phyloP scores from a whole-genome alignment of 2,329 filamentous ascomycete genomes.

The Arthrinium puccinioides region DNA sequence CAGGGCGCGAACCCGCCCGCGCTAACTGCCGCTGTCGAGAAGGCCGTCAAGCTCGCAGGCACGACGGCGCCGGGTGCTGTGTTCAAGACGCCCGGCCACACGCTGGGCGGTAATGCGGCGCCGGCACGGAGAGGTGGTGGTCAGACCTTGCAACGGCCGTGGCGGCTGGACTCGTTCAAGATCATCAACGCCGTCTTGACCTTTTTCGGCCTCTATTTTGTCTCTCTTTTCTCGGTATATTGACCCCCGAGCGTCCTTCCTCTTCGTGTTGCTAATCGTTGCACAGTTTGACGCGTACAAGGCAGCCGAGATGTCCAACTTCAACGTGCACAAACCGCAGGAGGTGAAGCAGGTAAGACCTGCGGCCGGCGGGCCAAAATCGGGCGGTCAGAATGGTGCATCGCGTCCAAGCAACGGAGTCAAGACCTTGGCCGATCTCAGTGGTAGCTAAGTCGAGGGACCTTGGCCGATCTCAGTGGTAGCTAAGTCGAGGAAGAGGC shows the following conservation, averaged over 20 bases:
- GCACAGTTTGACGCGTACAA: constrained; percentile 54
- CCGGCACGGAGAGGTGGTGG: constrained; percentile 13
- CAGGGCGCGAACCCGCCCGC: constrained; percentile 73
- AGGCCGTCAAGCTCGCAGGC: constrained; percentile 50
- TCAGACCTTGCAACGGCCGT: constrained; percentile 9
- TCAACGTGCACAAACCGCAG: constrained; percentile 43
- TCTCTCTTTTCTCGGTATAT: constrained; percentile 53
- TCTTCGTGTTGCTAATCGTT: not conserved
- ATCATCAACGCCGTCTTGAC: constrained; percentile 42
- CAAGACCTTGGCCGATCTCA: constrained; percentile 48
- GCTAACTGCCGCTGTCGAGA: constrained; percentile 70
- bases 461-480: constrained; percentile 43
- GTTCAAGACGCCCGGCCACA: constrained; percentile 50
- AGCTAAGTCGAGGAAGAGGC: no score
- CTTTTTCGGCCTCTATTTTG: constrained; percentile 55
- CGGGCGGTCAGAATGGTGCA: constrained; percentile 2
- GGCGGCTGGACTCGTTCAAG: constrained; percentile 30
- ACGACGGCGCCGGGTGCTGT: constrained; percentile 33
- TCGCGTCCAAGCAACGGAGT: constrained; percentile 18
- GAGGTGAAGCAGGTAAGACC: constrained; percentile 14
- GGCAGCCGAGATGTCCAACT: constrained; percentile 51
- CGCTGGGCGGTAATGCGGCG: constrained; percentile 35
- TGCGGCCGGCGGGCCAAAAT: not conserved
- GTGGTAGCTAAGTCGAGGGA: constrained; percentile 30
- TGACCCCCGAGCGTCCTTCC: not conserved